phyloP scores from a whole-genome alignment of 768 basidiomycete genomes.

The Trametes elegans region DNA sequence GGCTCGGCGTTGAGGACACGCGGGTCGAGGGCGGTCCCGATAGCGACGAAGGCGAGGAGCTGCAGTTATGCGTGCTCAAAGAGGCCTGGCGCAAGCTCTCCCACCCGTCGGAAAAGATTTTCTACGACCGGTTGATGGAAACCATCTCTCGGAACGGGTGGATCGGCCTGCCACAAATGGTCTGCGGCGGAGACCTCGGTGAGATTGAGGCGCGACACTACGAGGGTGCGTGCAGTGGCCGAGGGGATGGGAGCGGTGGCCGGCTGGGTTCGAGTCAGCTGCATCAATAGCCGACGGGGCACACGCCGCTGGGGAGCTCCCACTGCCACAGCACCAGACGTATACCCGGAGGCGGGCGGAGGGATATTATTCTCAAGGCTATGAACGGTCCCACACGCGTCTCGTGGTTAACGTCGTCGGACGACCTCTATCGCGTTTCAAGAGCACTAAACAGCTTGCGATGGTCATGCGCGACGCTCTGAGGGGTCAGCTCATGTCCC shows the following conservation, averaged over 20 bases:
- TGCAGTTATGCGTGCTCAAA: not conserved
- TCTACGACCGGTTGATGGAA: not conserved
- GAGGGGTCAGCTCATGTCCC: not conserved
- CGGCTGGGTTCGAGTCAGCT: not conserved
- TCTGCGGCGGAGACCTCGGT: not conserved
- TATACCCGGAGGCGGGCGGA: not conserved
- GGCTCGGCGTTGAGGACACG: constrained; percentile 6
- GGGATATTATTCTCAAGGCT: not conserved
- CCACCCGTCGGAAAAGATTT: not conserved
- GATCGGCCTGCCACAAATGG: not conserved
- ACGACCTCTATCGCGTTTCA: constrained; percentile 3
- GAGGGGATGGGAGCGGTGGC: no score
- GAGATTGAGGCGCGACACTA: no score
- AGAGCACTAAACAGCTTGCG: constrained; percentile 10
- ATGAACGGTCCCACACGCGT: constrained; percentile 14
- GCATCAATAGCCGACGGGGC: not conserved
- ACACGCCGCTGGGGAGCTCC: not conserved
- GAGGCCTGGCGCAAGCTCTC: constrained; percentile 13
- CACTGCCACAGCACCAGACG: constrained; percentile 10
- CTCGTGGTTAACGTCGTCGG: constrained; percentile 11
- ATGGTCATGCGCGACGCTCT: constrained; percentile 13
- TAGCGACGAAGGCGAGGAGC: not conserved
- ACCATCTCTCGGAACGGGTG: not conserved
- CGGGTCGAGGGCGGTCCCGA: not conserved
- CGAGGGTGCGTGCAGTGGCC: not conserved